Base-by-base conservation (phyloP, 2,329 filamentous ascomycete genomes). In the Calonectria hongkongensis region DNA sequence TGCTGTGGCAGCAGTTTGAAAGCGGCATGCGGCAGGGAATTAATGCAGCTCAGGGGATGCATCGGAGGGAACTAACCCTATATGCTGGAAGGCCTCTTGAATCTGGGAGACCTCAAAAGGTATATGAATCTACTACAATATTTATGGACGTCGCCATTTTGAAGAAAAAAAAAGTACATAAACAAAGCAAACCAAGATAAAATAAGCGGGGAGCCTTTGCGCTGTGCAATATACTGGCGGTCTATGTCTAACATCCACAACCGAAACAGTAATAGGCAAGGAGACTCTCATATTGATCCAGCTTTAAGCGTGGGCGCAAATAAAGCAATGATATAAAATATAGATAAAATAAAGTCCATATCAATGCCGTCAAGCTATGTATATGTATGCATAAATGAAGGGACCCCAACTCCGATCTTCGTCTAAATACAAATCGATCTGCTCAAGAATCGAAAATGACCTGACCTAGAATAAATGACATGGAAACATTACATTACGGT, bases 401-500 rank as follows among this genome's bases (percentile, higher is more conserved):
- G 47, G 25, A n/a, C 56, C 70, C 45, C 41, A 72, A 72, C 65
- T 65, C 65, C 70, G 36, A n/a, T 36, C 36, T 33, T 27, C 27
- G 48, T 72, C 58, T 64, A 62, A 45, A 71, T 71, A 63, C 43
- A 66, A 43, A 4, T 27, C 30, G 63, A 50, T 65, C 43, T n/a
- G 51, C 8, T 60, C 33, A 69, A 51, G 30, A 60, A 69, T 66
- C 50, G 27, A 66, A 63, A 45, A 63, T 33, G 39, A 15, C 41
- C 6, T 18, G 27, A 33, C 27, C 25, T 18, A 25, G 28, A 51
- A 66, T 36, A 41, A 28, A 51, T 21, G 21, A 25, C 25, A 63
- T 60, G 39, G 21, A 51, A 56, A 45, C 67, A 45, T 58, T 80
- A 92, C 90, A 92, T 92, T 4, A 91, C 80, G 39, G 70, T 84